Evolutionary conservation across 352 stramenopile species (phyloP).

Genomic region (Globisporangium canariense): DNA sequence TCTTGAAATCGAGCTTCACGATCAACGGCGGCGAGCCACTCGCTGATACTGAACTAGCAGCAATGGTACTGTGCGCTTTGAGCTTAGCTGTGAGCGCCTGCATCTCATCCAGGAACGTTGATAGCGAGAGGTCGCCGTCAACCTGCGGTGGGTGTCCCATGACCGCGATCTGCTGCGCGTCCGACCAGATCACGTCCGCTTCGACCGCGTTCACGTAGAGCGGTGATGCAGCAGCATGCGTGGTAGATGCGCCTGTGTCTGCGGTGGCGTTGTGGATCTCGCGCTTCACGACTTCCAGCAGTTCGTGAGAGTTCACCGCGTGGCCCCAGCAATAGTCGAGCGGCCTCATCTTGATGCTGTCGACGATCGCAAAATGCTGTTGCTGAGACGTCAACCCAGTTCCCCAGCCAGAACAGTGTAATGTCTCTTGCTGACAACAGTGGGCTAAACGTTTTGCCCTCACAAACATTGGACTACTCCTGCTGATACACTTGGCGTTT

Average conservation of each 20-base stretch:
- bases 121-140: slow-evolving; percentile 47
- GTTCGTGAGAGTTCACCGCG: slow-evolving; percentile 49
- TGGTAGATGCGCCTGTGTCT: neutral
- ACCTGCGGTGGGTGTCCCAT: slow-evolving; percentile 68
- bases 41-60: neutral
- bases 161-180: slow-evolving; percentile 39
- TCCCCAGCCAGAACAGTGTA: too few relatives aligned
- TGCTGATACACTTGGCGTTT: too few relatives aligned
- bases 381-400: neutral
- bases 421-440: too few relatives aligned
- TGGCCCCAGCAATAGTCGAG: slow-evolving; percentile 65
- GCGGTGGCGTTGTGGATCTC: slow-evolving; percentile 26
- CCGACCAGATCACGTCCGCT: slow-evolving; percentile 69
- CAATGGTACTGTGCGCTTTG: neutral
- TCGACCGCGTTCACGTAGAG: slow-evolving; percentile 60
- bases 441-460: too few relatives aligned
- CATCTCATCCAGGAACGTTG: slow-evolving; percentile 49
- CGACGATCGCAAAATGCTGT: neutral
- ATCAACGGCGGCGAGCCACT: slow-evolving; percentile 33
- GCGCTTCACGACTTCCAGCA: slow-evolving; percentile 26
- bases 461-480: too few relatives aligned
- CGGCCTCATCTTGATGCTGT: slow-evolving; percentile 31
- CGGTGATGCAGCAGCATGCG: neutral
- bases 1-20: slow-evolving; percentile 78
- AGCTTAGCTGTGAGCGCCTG: slow-evolving; percentile 16